A percentile compares a stretch with the other conserved stretches of the same genome.
These are phyloP conservation scores for Noccaea bulbosa DNA, from an alignment of 345 rosid species.

Conservation along the genomic window DNA sequence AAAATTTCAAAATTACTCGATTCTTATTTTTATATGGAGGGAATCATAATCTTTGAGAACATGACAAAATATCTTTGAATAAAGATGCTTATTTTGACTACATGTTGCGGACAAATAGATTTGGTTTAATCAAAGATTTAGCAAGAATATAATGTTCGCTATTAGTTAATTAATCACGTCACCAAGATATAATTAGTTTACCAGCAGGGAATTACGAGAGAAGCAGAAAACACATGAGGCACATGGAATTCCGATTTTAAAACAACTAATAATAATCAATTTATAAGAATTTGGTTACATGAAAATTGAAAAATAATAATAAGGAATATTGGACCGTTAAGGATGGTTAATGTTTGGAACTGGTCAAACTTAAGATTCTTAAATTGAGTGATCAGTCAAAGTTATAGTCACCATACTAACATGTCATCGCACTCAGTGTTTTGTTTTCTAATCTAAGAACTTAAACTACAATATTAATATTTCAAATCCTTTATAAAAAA, in stretches of 20 bases:
- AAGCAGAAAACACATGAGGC: constrained; percentile 45
- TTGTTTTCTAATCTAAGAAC: constrained; percentile 5
- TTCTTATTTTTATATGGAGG: constrained; percentile 1
- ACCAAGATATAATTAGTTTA: constrained; percentile 29
- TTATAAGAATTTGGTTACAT: constrained; percentile 22
- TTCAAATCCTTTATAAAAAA: no score
- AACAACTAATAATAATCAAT: background rate
- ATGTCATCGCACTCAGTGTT: constrained; percentile 13
- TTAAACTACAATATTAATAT: background rate
- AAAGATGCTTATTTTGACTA: constrained; percentile 42
- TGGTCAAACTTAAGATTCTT: constrained; percentile 36
- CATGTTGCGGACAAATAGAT: constrained; percentile 36
- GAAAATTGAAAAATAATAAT: constrained; percentile 8
- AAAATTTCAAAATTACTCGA: background rate
- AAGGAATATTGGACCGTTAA: constrained; percentile 40
- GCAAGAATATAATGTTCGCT: constrained; percentile 27
- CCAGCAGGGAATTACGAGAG: constrained; percentile 22
- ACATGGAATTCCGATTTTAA: constrained; percentile 35
- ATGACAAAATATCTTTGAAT: constrained; percentile 39
- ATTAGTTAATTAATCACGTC: constrained; percentile 19
- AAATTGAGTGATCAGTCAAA: constrained; percentile 32
- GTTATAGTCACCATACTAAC: constrained; percentile 26
- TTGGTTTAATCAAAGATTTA: constrained; percentile 28
- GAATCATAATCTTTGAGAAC: constrained; percentile 42
- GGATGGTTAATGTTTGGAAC: constrained; percentile 37